Conservation (phyloP, 768 basidiomycete species). For the Rhodotorula toruloides region DNA sequence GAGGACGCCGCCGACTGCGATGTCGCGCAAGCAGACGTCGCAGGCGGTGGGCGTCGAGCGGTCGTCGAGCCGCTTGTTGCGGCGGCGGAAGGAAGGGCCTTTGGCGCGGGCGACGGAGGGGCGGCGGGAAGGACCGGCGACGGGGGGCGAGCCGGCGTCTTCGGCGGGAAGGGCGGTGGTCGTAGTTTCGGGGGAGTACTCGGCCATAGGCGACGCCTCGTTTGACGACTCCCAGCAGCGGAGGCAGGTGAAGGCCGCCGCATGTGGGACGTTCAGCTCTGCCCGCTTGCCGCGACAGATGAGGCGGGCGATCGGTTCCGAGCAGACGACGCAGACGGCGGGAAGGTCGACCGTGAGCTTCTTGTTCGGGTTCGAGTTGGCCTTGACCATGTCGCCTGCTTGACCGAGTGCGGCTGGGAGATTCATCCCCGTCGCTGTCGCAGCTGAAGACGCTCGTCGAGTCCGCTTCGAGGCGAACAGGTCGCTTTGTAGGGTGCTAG, state of each 20-base stretch:
- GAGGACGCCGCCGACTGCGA: conserved; percentile 27
- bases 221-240: not conserved
- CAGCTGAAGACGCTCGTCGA: not conserved
- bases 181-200: not conserved
- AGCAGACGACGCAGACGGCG: conserved; percentile 24
- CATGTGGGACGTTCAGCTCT: conserved; percentile 30
- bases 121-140: too few species aligned
- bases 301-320: conserved; percentile 17
- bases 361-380: not conserved
- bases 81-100: conserved; percentile 16
- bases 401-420: too few species aligned
- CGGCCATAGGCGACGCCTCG: not conserved
- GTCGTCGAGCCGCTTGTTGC: conserved; percentile 22
- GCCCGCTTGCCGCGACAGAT: conserved; percentile 37
- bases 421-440: not conserved
- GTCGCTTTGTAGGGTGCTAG: too few species aligned
- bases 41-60: conserved; percentile 5
- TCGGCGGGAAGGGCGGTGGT: not conserved
- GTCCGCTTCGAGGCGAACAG: too few species aligned
- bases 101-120: too few species aligned
- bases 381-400: too few species aligned
- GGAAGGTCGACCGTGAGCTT: conserved; percentile 16
- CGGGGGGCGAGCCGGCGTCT: not conserved
- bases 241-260: conserved; percentile 11
- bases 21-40: conserved; percentile 32